Evolutionary conservation across 768 basidiomycete genomes (phyloP).

Genomic region (Pleurotus sapidus): DNA sequence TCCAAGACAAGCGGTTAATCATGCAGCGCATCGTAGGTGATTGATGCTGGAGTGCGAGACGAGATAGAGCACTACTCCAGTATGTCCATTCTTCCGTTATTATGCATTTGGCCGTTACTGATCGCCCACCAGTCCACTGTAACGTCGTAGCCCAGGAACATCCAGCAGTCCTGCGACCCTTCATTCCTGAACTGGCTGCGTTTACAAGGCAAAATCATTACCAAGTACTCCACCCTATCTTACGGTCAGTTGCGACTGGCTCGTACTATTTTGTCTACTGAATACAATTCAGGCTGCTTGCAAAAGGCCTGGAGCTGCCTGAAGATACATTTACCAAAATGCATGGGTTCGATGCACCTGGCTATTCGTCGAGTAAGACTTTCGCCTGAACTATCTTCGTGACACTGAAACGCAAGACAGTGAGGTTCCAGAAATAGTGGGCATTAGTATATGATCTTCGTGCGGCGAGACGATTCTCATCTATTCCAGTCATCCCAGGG

Average conservation of each 20-base stretch:
- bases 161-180: conserved; percentile 45
- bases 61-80: conserved; percentile 44
- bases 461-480: background rate
- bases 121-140: conserved; percentile 39
- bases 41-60: conserved; percentile 38
- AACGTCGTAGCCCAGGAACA: conserved; percentile 45
- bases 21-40: conserved; percentile 23
- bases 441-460: conserved; percentile 9
- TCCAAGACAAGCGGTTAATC: background rate
- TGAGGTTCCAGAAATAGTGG: conserved; percentile 49
- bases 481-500: conserved; percentile 35
- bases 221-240: conserved; percentile 45
- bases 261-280: background rate
- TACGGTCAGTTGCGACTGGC: conserved; percentile 28
- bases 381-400: too few relatives aligned
- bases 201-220: conserved; percentile 52
- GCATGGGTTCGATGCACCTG: conserved; percentile 38
- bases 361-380: conserved; percentile 39
- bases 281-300: conserved; percentile 36
- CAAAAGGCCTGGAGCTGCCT: conserved; percentile 50
- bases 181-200: conserved; percentile 48
- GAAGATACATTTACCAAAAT: conserved; percentile 49
- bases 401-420: conserved; percentile 16
- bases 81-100: conserved; percentile 14
- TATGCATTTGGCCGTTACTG: background rate